Base-by-base conservation (phyloP, 805 yeast genomes). In the Metschnikowia gelsemii region DNA sequence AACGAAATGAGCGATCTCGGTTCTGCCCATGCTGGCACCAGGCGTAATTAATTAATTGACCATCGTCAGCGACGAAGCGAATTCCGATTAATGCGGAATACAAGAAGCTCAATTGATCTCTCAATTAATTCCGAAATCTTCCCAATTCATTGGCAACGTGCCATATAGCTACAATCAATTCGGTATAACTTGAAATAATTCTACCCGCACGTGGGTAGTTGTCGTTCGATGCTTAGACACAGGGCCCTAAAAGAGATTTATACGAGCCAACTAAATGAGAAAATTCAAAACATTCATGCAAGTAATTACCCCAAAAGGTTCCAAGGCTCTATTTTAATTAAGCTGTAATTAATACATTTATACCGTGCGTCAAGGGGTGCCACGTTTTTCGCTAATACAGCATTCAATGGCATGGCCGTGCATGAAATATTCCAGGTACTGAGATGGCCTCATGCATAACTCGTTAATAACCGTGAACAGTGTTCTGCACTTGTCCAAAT, bases 271-370 rank as follows among this genome's bases (percentile, higher is more conserved):
- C 9, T 2, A 14, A 29, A 5, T 8, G 16, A 6, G 9, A 3
- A 13, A 32, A 32, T 13, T 12, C 17, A 22, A 24, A 34, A 34
- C 30, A 34, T 9, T 4, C 23, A 34, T 34, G 37, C 37, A 34
- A 22, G 29, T 18, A 17, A 34, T 34, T 4, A 21, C 14, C 26
- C 23, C 16, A 22, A 32, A 32, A 19, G 26, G 19, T 26, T 6
- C 13, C 11, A 8, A 32, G 9, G 11, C 8, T 22, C 14, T n/a
- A 32, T 13, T 8, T 19, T n/a, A 5, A 26, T 14, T 7, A n/a
- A 12, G 3, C 4, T 8, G 11, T 18, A 19, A 27, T 19, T 13
- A 13, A 12, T 21, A 2, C n/a, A 32, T 32, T 22, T 16, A 21
- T 22, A 14, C 14, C 22, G 12, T 32, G 35, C 27, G 19, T 14